Percentiles rank a stretch among this genome's conserved stretches.
Evolutionary conservation across 2,329 filamentous ascomycete species (phyloP).

Genomic region (Chaetomiaceae sp.): DNA sequence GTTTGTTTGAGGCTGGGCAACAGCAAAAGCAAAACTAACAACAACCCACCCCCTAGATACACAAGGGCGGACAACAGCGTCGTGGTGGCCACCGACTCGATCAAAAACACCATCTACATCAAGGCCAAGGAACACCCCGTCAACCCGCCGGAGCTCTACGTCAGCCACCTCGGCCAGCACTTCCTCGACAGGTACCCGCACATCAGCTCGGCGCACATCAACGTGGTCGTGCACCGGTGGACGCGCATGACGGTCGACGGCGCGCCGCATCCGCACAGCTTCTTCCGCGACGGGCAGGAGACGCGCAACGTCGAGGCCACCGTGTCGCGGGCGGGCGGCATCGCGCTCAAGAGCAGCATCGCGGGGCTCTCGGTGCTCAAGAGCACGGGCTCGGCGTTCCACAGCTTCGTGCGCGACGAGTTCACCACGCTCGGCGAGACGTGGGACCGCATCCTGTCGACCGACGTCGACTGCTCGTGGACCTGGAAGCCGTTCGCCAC

Average conservation of each 20-base stretch:
- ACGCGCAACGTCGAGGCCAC: constrained; percentile 75
- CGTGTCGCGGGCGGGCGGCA: constrained; percentile 59
- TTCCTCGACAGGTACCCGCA: constrained; percentile 85
- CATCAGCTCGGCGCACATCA: constrained; percentile 79
- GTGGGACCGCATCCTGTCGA: constrained; percentile 93
- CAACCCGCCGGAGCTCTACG: constrained; percentile 88
- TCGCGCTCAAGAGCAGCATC: constrained; percentile 73
- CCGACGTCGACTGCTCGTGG: constrained; percentile 85
- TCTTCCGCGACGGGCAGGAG: constrained; percentile 84
- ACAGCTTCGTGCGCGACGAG: constrained; percentile 88
- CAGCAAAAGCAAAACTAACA: too few relatives aligned
- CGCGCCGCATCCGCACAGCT: constrained; percentile 90
- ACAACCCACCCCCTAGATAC: constrained; percentile 57
- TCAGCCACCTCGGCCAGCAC: constrained; percentile 76
- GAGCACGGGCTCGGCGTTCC: constrained; percentile 93
- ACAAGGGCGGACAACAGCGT: constrained; percentile 91
- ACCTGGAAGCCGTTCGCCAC: constrained; percentile 69
- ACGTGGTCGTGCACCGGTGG: constrained; percentile 83
- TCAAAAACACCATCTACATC: constrained; percentile 97
- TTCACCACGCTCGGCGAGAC: constrained; percentile 87
- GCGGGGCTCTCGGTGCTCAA: constrained; percentile 84
- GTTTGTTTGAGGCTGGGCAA: too few relatives aligned
- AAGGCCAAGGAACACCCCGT: constrained; percentile 91
- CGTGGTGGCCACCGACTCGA: constrained; percentile 92
- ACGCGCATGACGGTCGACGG: constrained; percentile 82